phyloP scores from a whole-genome alignment of 179 eudicot species.

The Nepenthes alata region DNA sequence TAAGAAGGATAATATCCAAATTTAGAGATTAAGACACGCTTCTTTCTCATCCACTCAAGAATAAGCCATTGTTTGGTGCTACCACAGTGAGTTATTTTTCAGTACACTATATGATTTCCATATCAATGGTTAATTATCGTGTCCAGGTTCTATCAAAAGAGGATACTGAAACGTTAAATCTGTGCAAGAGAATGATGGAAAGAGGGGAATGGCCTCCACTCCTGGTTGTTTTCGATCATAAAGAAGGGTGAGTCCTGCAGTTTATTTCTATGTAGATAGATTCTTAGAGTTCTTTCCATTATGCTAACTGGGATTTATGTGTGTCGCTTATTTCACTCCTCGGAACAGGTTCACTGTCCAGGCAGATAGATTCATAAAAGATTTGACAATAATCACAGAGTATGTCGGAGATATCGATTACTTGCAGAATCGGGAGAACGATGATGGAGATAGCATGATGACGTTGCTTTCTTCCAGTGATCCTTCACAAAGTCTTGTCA shows the following conservation, averaged over 20 bases:
- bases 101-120: too few species aligned
- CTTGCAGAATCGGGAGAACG: slow-evolving; percentile 62
- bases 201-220: slow-evolving; percentile 97
- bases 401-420: slow-evolving; percentile 93
- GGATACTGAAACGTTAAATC: slow-evolving; percentile 45
- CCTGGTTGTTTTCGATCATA: slow-evolving; percentile 73
- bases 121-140: not conserved
- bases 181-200: slow-evolving; percentile 82
- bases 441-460: slow-evolving; percentile 96
- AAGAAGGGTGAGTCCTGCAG: slow-evolving; percentile 62
- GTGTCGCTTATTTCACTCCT: not conserved
- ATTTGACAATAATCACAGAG: slow-evolving; percentile 82
- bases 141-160: slow-evolving; percentile 63
- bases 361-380: slow-evolving; percentile 68
- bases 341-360: slow-evolving; percentile 72
- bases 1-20: not conserved
- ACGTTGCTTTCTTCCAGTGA: slow-evolving; percentile 60
- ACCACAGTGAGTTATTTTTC: too few species aligned
- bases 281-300: too few species aligned
- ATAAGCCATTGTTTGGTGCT: not conserved
- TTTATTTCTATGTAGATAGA: too few species aligned
- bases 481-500: slow-evolving; percentile 62
- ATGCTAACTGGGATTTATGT: not conserved
- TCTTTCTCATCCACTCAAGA: not conserved
- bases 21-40: too few species aligned